Conservation (phyloP, 139 green algal genomes). For the Eudorina sp. region DNA sequence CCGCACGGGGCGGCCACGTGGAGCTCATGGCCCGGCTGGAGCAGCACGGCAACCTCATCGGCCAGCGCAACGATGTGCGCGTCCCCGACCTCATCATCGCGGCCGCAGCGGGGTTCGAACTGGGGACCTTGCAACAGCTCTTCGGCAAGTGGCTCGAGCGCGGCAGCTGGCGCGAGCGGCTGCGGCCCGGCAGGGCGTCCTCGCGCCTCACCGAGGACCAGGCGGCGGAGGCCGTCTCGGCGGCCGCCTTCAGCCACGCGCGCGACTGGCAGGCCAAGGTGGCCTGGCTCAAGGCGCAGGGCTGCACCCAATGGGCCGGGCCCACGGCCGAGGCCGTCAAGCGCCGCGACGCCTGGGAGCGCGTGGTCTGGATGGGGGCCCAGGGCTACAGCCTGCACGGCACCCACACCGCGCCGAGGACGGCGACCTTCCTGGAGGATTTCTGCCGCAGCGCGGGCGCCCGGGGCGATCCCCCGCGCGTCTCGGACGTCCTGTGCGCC, state of each 20-base stretch:
- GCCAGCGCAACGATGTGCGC: not conserved
- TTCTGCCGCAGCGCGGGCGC: not conserved
- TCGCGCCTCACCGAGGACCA: not conserved
- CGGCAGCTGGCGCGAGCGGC: not conserved
- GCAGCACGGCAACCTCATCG: not conserved
- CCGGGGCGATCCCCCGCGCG: not conserved
- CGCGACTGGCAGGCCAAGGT: constrained; percentile 5
- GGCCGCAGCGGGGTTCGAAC: not conserved
- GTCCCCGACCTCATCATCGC: not conserved
- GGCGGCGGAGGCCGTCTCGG: not conserved
- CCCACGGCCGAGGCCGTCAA: not conserved
- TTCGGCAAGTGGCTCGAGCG: not conserved
- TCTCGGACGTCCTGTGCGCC: not conserved
- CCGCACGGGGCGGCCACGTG: not conserved
- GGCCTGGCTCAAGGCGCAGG: not conserved
- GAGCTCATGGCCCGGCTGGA: not conserved
- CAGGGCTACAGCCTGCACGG: not conserved
- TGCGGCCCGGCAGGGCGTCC: not conserved
- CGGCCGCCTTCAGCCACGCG: not conserved
- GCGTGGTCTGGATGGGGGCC: not conserved
- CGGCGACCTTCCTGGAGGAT: not conserved
- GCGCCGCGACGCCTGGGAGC: not conserved
- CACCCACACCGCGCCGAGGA: not conserved
- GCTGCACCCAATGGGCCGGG: not conserved
- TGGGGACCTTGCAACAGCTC: not conserved